Base-by-base conservation (phyloP, 805 yeast species). In the Millerozyma miso region DNA sequence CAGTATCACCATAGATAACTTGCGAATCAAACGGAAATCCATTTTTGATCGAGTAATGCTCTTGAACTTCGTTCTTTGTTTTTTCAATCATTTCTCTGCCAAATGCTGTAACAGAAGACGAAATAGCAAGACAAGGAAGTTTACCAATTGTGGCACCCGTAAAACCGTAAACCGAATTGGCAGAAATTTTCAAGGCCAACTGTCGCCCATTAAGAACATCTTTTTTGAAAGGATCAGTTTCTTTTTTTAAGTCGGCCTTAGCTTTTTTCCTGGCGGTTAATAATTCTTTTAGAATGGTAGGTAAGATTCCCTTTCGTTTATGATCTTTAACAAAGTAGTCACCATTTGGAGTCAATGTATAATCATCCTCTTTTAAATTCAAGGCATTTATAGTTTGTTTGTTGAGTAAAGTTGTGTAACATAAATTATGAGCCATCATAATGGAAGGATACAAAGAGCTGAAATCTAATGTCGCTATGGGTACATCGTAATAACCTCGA, bases 61-160 rank as follows among this genome's bases (percentile, higher is more conserved):
- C 80, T 63, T 89, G 90, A 2, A 93, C 98, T 48, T 84, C 88
- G 38, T 75, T 72, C 55, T 91, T 93, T 0, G 99, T 93, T 53
- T 79, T 73, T 65, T 91, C 96, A 68, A 93, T 93, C 99, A 93
- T 93, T 40, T 79, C 85, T 72, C 99, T 83, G 48, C 99, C 99
- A 67, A 84, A 93, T 0, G 98, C 83, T 0, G 99, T 93, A 31
- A 84, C 93, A 1, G 97, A 88, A 0, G 98, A 88, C 0, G 99
- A 95, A 45, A 93, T 93, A 0, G 96, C 96, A 43, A 93, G 71
- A 69, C 99, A 95, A 1, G 99, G 99, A 42, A 93, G 73, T 58
- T 93, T 91, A 41, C 99, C 99, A 37, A 91, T 83, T 0, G 98
- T 93, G 1, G 99, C 99, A 64, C 99, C 99, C 0, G 99, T 93